A percentile compares a stretch with the other conserved stretches of the same genome.
Evolutionary conservation across 169 alveolate genomes (phyloP).

Genomic region (Plasmodium blacklocki): DNA sequence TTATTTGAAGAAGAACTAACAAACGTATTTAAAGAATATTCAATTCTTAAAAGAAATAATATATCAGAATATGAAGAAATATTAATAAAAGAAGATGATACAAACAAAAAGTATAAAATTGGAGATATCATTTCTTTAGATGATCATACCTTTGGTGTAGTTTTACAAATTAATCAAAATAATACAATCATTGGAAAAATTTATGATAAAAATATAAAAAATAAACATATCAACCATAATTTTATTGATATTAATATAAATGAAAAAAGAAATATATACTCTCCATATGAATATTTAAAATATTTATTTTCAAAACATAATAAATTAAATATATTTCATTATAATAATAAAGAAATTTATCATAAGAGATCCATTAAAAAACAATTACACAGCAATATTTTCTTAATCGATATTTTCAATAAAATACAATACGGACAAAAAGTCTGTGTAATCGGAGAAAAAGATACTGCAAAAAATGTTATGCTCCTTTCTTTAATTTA

Average conservation of each 20-base stretch:
- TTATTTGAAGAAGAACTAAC: slow-evolving; percentile 47
- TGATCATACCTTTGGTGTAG: slow-evolving; percentile 29
- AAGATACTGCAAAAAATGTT: slow-evolving; percentile 13
- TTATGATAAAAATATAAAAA: not conserved
- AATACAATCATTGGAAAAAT: slow-evolving; percentile 34
- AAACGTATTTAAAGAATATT: slow-evolving; percentile 31
- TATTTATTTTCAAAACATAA: not conserved
- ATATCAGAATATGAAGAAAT: slow-evolving; percentile 25
- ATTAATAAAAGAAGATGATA: slow-evolving; percentile 12
- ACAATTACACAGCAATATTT: slow-evolving; percentile 24
- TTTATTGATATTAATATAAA: not conserved
- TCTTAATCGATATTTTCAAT: slow-evolving; percentile 29
- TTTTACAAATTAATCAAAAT: slow-evolving; percentile 45
- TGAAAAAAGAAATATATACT: slow-evolving; percentile 31
- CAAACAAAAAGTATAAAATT: slow-evolving; percentile 6
- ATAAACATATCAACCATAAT: not conserved
- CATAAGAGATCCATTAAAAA: slow-evolving; percentile 4
- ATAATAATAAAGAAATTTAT: slow-evolving; percentile 18
- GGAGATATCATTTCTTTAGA: slow-evolving; percentile 34
- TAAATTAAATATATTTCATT: slow-evolving; percentile 29
- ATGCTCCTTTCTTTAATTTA: slow-evolving; percentile 19
- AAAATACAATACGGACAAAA: slow-evolving; percentile 61
- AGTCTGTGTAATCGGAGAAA: slow-evolving; percentile 29
- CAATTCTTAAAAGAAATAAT: slow-evolving; percentile 7
- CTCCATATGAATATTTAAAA: slow-evolving; percentile 57